Evolutionary conservation across 805 yeast species (phyloP).

Genomic region (Priceomyces melissophilus): DNA sequence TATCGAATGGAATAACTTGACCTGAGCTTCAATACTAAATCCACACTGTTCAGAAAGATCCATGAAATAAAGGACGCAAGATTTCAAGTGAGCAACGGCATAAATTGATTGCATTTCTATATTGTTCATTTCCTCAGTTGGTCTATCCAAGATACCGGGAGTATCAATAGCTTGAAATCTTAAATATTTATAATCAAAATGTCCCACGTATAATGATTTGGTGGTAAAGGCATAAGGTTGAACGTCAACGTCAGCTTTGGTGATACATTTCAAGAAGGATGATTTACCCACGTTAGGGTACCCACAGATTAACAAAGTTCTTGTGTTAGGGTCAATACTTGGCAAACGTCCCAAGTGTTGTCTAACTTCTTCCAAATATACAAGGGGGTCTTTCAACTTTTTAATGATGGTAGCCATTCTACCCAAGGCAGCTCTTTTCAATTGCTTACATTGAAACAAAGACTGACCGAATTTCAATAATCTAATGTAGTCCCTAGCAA

Average conservation of each 20-base stretch:
- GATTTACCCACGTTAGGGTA: constrained; percentile 99
- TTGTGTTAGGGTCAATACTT: constrained; percentile 95
- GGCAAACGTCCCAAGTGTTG: constrained; percentile 99
- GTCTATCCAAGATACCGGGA: constrained; percentile 97
- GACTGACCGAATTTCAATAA: constrained; percentile 96
- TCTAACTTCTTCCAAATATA: constrained; percentile 95
- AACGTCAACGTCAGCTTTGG: constrained; percentile 98
- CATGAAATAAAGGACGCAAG: constrained; percentile 96
- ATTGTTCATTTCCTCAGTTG: constrained; percentile 99
- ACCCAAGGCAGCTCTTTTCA: constrained; percentile 97
- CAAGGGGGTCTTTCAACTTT: constrained; percentile 90
- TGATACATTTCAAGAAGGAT: constrained; percentile 85
- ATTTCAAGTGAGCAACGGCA: constrained; percentile 96
- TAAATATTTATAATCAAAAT: constrained; percentile 95
- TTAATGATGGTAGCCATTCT: constrained; percentile 98
- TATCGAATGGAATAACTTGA: constrained; percentile 92
- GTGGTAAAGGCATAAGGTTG: constrained; percentile 99
- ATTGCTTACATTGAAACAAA: constrained; percentile 96
- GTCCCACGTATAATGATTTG: constrained; percentile 95
- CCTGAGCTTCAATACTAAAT: constrained; percentile 94
- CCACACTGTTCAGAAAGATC: constrained; percentile 99
- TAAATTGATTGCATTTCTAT: constrained; percentile 99
- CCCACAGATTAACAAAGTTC: constrained; percentile 96
- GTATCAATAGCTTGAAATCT: constrained; percentile 99
- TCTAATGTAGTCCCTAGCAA: constrained; percentile 91